Conservation (phyloP, 2,329 filamentous ascomycete species). For the Apiospora aurea region DNA sequence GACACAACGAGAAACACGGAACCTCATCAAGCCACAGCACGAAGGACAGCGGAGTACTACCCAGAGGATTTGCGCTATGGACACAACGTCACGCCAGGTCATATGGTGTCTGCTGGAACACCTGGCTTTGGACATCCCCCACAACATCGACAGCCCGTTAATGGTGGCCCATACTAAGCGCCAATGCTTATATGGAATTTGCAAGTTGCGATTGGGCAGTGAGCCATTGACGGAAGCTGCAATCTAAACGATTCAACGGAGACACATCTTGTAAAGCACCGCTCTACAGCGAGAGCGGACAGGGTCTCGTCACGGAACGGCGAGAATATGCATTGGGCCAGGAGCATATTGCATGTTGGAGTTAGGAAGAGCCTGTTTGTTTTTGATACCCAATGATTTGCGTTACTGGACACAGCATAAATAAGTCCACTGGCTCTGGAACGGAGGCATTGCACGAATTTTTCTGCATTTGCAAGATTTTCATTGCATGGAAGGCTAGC, state of each 20-base stretch:
- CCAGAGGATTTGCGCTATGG: neutral
- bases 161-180: neutral
- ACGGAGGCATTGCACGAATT: too few species aligned
- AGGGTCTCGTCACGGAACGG: neutral
- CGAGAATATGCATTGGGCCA: conserved; percentile 3
- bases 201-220: neutral
- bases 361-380: neutral
- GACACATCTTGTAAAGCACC: neutral
- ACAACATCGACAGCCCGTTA: neutral
- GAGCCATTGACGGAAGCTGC: neutral
- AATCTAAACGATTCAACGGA: neutral
- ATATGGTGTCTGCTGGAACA: neutral
- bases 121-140: neutral
- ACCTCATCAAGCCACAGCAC: neutral
- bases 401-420: neutral
- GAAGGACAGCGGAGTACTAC: neutral
- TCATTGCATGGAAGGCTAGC: neutral
- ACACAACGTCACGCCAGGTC: neutral
- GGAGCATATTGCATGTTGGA: conserved; percentile 14
- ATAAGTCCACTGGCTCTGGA: neutral
- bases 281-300: neutral
- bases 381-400: conserved; percentile 7
- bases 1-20: neutral
- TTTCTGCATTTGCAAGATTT: neutral
- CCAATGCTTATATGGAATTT: neutral